These are phyloP conservation scores for Daldinia bambusicola DNA, from an alignment of 495 filamentous ascomycete species.

Conservation along the genomic window DNA sequence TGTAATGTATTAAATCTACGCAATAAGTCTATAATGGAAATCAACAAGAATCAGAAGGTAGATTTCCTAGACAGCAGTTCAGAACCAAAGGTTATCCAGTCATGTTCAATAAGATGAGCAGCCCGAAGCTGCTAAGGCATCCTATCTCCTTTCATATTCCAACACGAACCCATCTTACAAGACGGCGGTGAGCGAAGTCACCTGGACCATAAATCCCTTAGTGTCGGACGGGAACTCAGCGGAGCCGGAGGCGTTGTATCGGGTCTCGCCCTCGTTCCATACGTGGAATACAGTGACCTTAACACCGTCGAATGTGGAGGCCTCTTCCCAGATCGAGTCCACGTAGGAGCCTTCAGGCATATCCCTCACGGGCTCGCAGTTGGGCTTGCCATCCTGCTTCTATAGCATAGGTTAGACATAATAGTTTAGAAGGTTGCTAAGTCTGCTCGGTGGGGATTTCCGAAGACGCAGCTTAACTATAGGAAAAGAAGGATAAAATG, in stretches of 20 bases:
- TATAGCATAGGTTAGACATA: neutral
- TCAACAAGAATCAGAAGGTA: neutral
- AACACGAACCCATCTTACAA: conserved; percentile 3
- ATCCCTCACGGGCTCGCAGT: conserved; percentile 16
- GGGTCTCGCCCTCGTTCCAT: conserved; percentile 13
- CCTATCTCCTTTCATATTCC: neutral
- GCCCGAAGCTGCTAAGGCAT: neutral
- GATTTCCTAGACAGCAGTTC: neutral
- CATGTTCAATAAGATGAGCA: neutral
- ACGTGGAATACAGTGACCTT: conserved; percentile 25
- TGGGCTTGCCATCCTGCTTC: neutral
- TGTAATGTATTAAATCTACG: neutral
- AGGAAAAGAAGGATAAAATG: neutral
- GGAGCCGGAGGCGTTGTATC: conserved; percentile 27
- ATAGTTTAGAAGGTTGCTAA: neutral
- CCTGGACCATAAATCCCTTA: conserved; percentile 19
- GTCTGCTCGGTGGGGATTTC: neutral
- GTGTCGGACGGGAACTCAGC: conserved; percentile 8
- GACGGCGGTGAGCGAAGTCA: conserved; percentile 22
- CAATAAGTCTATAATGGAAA: neutral
- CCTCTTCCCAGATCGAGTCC: conserved; percentile 12
- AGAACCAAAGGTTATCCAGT: neutral
- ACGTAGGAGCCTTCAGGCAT: conserved; percentile 5
- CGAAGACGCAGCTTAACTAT: no score
- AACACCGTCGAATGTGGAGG: neutral